Evolutionary conservation across 768 basidiomycete genomes (phyloP).

Genomic region (Cubamyces lactineus): DNA sequence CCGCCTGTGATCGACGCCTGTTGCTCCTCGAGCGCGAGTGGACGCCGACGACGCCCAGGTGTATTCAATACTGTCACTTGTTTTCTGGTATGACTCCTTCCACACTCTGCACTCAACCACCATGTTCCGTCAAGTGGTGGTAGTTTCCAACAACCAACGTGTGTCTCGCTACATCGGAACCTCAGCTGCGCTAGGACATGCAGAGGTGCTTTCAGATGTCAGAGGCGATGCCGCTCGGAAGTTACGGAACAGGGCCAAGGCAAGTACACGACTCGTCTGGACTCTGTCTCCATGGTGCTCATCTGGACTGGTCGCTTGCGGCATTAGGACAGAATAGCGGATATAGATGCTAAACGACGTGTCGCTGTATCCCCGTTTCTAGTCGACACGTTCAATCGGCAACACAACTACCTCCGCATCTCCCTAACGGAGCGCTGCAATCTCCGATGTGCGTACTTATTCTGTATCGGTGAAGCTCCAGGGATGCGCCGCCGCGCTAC

Average conservation of each 20-base stretch:
- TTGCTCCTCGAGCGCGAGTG: not conserved
- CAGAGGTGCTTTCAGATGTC: slow-evolving; percentile 4
- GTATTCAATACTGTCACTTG: not conserved
- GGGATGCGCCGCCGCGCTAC: slow-evolving; percentile 3
- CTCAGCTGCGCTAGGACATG: slow-evolving; percentile 2
- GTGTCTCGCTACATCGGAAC: not conserved
- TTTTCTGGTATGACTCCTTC: not conserved
- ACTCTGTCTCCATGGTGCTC: not conserved
- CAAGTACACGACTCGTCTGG: not conserved
- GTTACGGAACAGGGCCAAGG: slow-evolving; percentile 14
- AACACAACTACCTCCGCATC: slow-evolving; percentile 87
- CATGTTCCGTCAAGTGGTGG: slow-evolving; percentile 3
- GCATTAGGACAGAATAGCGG: slow-evolving; percentile 57
- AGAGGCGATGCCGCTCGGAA: not conserved
- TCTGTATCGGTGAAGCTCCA: not conserved
- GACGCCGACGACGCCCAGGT: too few relatives aligned
- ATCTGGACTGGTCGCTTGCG: not conserved
- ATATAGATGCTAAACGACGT: slow-evolving; percentile 47
- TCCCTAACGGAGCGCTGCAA: slow-evolving; percentile 88
- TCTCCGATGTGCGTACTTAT: slow-evolving; percentile 63
- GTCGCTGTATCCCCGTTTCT: slow-evolving; percentile 54
- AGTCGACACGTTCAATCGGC: slow-evolving; percentile 66
- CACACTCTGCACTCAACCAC: not conserved
- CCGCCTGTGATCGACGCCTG: not conserved
- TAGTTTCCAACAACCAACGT: too few relatives aligned